Percentiles rank a stretch among this genome's conserved stretches.
These are phyloP conservation scores for Ustilago curta DNA, from an alignment of 1,284 basidiomycete genomes.

Conservation along the genomic window DNA sequence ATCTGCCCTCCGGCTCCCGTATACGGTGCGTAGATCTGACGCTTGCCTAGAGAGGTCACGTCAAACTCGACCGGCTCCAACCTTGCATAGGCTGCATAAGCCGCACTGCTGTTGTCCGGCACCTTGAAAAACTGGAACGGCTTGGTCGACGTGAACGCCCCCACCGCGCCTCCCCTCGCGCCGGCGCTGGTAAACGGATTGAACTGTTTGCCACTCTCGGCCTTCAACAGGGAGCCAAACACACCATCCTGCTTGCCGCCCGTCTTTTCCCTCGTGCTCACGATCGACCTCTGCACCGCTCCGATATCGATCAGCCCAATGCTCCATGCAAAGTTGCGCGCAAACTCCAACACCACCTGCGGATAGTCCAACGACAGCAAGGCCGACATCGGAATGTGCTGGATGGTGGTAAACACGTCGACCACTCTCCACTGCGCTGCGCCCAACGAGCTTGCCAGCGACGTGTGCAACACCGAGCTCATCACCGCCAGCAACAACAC, in stretches of 20 bases:
- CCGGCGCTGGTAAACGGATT: constrained; percentile 51
- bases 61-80: constrained; percentile 31
- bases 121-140: constrained; percentile 26
- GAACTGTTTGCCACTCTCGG: constrained; percentile 53
- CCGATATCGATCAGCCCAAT: constrained; percentile 81
- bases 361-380: constrained; percentile 90
- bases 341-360: constrained; percentile 80
- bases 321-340: constrained; percentile 89
- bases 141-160: constrained; percentile 20
- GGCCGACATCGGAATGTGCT: constrained; percentile 81
- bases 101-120: constrained; percentile 2
- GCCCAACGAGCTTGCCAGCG: constrained; percentile 65
- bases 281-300: constrained; percentile 81
- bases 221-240: constrained; percentile 48
- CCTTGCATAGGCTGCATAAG: constrained; percentile 25
- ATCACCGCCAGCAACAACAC: constrained; percentile 79
- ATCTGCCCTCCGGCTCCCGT: constrained; percentile 64
- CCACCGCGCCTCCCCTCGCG: constrained; percentile 11
- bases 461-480: constrained; percentile 78
- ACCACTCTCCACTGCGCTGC: constrained; percentile 76
- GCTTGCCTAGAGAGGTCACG: constrained; percentile 40
- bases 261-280: constrained; percentile 82
- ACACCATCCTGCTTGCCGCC: constrained; percentile 76
- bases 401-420: constrained; percentile 84
- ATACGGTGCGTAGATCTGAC: constrained; percentile 63